These are phyloP conservation scores for Mastigamoeba balamuthi DNA, from an alignment of 78 protist genomes.

Conservation along the genomic window DNA sequence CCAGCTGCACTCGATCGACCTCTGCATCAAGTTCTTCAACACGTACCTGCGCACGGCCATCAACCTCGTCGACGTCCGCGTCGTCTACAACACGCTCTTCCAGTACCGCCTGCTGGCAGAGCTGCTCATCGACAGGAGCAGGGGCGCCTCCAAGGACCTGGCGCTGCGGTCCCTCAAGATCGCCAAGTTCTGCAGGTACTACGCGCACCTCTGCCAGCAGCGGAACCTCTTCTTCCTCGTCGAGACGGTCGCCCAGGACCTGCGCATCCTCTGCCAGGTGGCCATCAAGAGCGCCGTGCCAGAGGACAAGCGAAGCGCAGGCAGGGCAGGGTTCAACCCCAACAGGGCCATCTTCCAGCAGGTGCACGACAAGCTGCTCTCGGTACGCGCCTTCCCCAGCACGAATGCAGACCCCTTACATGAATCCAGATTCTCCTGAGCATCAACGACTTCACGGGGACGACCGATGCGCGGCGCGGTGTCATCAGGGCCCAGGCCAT, in stretches of 20 bases:
- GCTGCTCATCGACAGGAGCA: not conserved
- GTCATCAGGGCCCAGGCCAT: constrained; percentile 3
- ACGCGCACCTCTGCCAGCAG: not conserved
- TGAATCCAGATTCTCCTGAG: not conserved
- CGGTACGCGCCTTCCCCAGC: not conserved
- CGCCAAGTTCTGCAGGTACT: not conserved
- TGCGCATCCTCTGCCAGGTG: not conserved
- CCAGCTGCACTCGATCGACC: not conserved
- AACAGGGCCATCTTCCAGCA: not conserved
- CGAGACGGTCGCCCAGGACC: constrained; percentile 1
- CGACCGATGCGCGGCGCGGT: not conserved
- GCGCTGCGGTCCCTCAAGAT: not conserved
- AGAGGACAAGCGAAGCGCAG: not conserved
- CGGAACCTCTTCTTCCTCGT: not conserved
- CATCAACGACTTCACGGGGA: not conserved
- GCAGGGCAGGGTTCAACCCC: not conserved
- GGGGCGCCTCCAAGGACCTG: not conserved
- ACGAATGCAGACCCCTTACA: no score
- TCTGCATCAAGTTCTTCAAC: constrained; percentile 9
- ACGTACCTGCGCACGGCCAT: constrained; percentile 4
- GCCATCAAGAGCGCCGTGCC: not conserved
- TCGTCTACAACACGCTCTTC: not conserved
- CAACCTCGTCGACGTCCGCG: not conserved
- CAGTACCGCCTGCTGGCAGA: constrained; percentile 1
- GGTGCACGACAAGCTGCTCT: constrained; percentile 4